These are phyloP conservation scores for Davidsoniella virescens DNA, from an alignment of 2,329 filamentous ascomycete species.

Conservation along the genomic window DNA sequence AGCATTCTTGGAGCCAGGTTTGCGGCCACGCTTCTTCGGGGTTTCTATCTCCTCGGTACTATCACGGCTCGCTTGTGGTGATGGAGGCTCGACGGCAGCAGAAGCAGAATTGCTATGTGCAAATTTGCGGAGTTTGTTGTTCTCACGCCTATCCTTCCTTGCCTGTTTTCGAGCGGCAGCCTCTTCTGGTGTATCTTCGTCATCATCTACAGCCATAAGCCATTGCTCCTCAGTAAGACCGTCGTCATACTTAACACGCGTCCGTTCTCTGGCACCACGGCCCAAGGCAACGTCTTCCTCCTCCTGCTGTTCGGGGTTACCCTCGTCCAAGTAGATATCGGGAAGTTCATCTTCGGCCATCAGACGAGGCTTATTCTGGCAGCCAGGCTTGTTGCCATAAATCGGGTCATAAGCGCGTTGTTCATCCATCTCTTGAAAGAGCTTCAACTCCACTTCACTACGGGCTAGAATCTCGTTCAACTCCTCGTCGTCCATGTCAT, in stretches of 20 bases:
- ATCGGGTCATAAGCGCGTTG: conserved; percentile 47
- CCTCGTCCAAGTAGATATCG: conserved; percentile 83
- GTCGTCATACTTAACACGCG: conserved; percentile 88
- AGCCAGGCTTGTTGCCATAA: conserved; percentile 53
- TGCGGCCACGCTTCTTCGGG: conserved; percentile 71
- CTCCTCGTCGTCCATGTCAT: conserved; percentile 98
- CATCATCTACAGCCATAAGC: conserved; percentile 93
- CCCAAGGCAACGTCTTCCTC: conserved; percentile 59
- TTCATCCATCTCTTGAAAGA: conserved; percentile 73
- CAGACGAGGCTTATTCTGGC: conserved; percentile 56
- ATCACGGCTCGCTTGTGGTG: conserved; percentile 62
- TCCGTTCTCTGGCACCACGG: conserved; percentile 87
- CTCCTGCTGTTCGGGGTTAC: conserved; percentile 64
- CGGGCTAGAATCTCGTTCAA: conserved; percentile 88
- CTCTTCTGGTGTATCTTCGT: conserved; percentile 85
- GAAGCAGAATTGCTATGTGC: conserved; percentile 17
- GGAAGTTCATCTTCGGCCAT: conserved; percentile 79
- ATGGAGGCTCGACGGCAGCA: conserved; percentile 38
- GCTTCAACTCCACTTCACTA: conserved; percentile 57
- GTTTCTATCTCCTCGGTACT: conserved; percentile 57
- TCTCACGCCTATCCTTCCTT: conserved; percentile 61
- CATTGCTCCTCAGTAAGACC: conserved; percentile 97
- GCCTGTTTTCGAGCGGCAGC: conserved; percentile 83
- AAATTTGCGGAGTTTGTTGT: conserved; percentile 53
- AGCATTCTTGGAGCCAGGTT: conserved; percentile 46